Base-by-base conservation (phyloP, 345 rosid species). In the Populus alba region DNA sequence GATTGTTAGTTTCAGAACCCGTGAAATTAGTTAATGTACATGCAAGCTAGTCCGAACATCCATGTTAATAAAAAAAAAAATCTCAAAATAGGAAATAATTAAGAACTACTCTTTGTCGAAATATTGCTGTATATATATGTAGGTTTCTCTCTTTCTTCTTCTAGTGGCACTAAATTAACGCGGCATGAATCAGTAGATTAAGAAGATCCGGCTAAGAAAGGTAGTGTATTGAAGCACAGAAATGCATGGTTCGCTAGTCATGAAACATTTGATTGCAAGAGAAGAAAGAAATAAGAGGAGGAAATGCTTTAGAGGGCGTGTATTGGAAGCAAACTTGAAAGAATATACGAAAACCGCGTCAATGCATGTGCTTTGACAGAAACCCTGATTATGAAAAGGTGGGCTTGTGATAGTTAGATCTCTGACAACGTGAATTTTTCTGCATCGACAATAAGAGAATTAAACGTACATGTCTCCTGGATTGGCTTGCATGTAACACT, bases 341-440 rank as follows among this genome's bases (percentile, higher is more conserved):
- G 71, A 72, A 72, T 65, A 71, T 65, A 51, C 55, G 38, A 38
- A 78, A 72, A 72, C 71, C 73, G 76, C 72, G 72, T 72, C 39
- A 78, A 73, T 73, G 81, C 77, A 78, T 38, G 73, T 78, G 77
- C 77, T 66, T 73, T 55, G 25, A 74, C 53, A 74, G 55, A 20
- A 41, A 69, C 8, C 37, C 63, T 59, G 63, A 9, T 59, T n/a
- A n/a, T 3, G 29, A 59, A n/a, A 59, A 59, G 15, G 6, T 59
- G 63, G 15, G 27, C 63, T 23, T n/a, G 6, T 9, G 63, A 59
- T n/a, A 23, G 4, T 59, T 23, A 59, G 63, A 59, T 59, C 63
- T 3, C 63, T 59, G 63, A 59, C 63, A n/a, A 3, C 6, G 5
- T 59, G 27, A 59, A n/a, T 57, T n/a, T n/a, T n/a, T 8, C 63